These are phyloP conservation scores for Geoglossum cookeanum DNA, from an alignment of 2,329 filamentous ascomycete species.

Conservation along the genomic window DNA sequence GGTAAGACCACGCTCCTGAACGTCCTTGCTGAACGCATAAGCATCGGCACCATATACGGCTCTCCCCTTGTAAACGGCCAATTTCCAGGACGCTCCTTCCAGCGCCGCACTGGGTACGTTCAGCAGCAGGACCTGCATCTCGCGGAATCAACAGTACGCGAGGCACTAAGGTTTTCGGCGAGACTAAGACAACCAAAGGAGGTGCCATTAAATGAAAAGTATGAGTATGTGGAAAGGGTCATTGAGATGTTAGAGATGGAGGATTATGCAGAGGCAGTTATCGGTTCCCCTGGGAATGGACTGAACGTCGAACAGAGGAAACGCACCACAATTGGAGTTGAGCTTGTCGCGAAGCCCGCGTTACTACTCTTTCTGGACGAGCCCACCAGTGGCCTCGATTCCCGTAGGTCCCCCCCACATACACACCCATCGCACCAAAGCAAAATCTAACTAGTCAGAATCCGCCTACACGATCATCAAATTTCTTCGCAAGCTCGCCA, in stretches of 20 bases:
- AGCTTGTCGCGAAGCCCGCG: constrained; percentile 36
- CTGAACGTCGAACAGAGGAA: constrained; percentile 41
- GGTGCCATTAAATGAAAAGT: constrained; percentile 39
- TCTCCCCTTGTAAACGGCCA: constrained; percentile 26
- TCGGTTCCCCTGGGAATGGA: constrained; percentile 39
- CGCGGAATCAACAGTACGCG: constrained; percentile 44
- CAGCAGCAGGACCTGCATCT: constrained; percentile 52
- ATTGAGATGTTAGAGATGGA: constrained; percentile 51
- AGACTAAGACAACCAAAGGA: constrained; percentile 41
- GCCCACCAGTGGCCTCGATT: constrained; percentile 46
- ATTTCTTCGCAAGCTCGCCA: constrained; percentile 46
- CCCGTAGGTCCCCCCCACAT: constrained; percentile 15
- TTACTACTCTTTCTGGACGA: constrained; percentile 42
- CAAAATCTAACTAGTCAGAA: constrained; percentile 13
- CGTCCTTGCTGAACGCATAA: constrained; percentile 25
- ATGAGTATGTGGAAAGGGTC: constrained; percentile 47
- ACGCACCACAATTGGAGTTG: constrained; percentile 35
- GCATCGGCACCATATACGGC: constrained; percentile 25
- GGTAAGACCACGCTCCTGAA: constrained; percentile 31
- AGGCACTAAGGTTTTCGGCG: constrained; percentile 47
- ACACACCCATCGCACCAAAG: no score
- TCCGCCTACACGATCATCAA: constrained; percentile 47
- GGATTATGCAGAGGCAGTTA: constrained; percentile 44
- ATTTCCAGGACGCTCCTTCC: constrained; percentile 28
- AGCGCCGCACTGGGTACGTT: constrained; percentile 33